Base-by-base conservation (phyloP, 352 stramenopile genomes). In the Globisporangium emineosum region DNA sequence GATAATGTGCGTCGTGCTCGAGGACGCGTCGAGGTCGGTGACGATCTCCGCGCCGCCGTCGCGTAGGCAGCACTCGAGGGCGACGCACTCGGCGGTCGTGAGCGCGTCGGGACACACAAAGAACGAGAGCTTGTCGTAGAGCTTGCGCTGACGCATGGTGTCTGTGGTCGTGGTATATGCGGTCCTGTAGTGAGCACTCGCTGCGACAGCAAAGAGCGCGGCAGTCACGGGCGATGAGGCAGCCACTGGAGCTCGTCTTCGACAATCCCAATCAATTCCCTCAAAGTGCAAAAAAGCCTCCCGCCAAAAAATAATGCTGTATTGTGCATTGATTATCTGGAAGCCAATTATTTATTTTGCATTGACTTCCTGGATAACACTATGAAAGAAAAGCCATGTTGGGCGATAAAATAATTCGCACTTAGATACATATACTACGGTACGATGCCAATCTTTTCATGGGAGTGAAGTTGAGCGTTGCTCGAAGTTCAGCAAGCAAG, bases 1-100 rank as follows among this genome's bases (percentile, higher is more conserved):
- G 33, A 96, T 71, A n/a, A 96, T 77, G 70, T 92, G 81, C 49
- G 83, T 91, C 57, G 86, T 69, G 27, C 62, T 49, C n/a, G 50
- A 60, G 10, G 62, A 50, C 4, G 62, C 35, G 13, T 73, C 58
- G 1, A 66, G 29, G 35, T 83, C 72, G 3, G 67, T 56, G 9
- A 85, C 58, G 29, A 93, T 62, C 32, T 55, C 63, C 25, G 85
- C 85, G 30, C 83, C 85, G 40, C 81, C 81, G 21, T 91, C 85
- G 29, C 73, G 77, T 29, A 91, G 71, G 66, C 82, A 91, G 40
- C 68, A 75, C 68, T 90, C 68, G 17, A 93, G 69, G 27, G 77
- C 73, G 45, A 70, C 55, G n/a, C 79, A 52, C 43, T 84, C 71
- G 13, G 62, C 58, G 25, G 51, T 64, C 5, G 76, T 64, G 54